Conservation (phyloP, 257 asterid species). For the Przewalskia tangutica region DNA sequence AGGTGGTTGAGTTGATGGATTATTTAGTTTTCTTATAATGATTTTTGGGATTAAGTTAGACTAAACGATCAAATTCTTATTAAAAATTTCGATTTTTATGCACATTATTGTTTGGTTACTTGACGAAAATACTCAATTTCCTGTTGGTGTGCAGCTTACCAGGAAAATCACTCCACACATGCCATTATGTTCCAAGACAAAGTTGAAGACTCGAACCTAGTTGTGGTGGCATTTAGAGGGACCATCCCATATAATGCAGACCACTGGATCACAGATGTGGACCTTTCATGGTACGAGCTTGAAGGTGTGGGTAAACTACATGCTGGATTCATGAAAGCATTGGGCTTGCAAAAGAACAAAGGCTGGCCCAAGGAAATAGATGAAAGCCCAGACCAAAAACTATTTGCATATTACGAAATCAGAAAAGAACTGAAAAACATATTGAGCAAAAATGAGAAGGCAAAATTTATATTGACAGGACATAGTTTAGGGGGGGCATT, state of each 20-base stretch:
- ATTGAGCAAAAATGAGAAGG: slow-evolving; percentile 20
- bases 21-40: no score
- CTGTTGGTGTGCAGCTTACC: slow-evolving; percentile 21
- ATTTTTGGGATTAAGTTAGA: no score
- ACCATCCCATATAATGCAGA: slow-evolving; percentile 43
- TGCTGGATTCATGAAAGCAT: slow-evolving; percentile 53
- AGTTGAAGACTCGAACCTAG: slow-evolving; percentile 18
- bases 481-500: slow-evolving; percentile 79
- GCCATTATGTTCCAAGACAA: slow-evolving; percentile 44
- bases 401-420: slow-evolving; percentile 46
- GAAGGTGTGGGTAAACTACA: slow-evolving; percentile 40
- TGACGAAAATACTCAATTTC: background rate
- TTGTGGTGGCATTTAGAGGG: slow-evolving; percentile 56
- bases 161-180: slow-evolving; percentile 25
- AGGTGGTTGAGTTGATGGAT: no score
- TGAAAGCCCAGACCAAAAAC: background rate
- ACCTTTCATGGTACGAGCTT: slow-evolving; percentile 60
- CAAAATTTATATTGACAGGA: slow-evolving; percentile 47
- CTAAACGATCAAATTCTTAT: no score
- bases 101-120: no score
- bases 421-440: slow-evolving; percentile 31
- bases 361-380: slow-evolving; percentile 47
- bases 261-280: slow-evolving; percentile 49
- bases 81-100: no score
- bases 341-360: slow-evolving; percentile 39